Base-by-base conservation (phyloP, 1,284 basidiomycete species). In the Leccinum pseudoinsigne region DNA sequence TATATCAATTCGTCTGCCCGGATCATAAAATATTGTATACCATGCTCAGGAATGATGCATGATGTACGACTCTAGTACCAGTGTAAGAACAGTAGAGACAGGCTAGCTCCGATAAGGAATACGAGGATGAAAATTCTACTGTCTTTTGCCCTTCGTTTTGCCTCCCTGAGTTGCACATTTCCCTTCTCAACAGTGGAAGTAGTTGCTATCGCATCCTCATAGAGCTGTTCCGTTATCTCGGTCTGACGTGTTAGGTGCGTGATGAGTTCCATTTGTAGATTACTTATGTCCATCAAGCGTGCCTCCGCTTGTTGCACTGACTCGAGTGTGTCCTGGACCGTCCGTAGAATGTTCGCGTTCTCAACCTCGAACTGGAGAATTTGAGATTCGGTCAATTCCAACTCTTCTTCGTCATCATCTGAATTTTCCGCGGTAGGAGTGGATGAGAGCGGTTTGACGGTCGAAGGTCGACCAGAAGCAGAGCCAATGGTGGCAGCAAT, bases 361-460 rank as follows among this genome's bases (percentile, higher is more conserved):
- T 97, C 94, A 21, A 85, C 82, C 76, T 97, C 95, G 70, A 97
- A 97, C 75, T 94, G 92, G 69, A 93, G 86, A 60, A 96, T 94
- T 74, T 97, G 94, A 11, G 90, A 92, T 54, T 86, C 82, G 0
- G 90, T 86, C 11, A 95, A 79, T 71, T 93, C 89, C 38, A 91
- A 78, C 66, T 91, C 89, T 63, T 90, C 89, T 55, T 90, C 86
- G 60, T 90, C 88, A 14, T 76, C 87, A 66, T 88, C 84, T 23
- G 79, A 79, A 36, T 82, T 80, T 55, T 84, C 81, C 28, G 77
- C 79, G 56, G 67, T 73, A 63, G 64, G 67, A 68, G 68, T 72
- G 68, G 66, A 70, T 63, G 64, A 70, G 10, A 57, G 26, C 21
- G 68, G 64, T 38, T 72, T 72, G 61, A 71, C 56, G 57, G 71